Evolutionary conservation across 495 filamentous ascomycete species (phyloP), one percentile per base, ranked within the genome.

Genomic region (Eremomyces bilateralis): DNA sequence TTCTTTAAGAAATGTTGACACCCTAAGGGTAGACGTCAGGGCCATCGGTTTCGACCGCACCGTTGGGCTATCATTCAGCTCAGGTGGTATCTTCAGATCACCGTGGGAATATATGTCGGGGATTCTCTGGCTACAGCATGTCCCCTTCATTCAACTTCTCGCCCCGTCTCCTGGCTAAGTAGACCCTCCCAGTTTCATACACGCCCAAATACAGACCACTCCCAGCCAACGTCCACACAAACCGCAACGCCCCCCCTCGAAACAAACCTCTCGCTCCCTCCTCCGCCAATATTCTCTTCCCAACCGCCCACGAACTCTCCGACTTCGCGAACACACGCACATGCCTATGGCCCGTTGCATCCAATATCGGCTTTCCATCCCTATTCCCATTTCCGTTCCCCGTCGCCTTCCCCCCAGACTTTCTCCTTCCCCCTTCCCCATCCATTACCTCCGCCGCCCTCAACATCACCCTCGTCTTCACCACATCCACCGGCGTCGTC

Each of bases 401-500:
- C 4, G 21, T 31, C 27, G 39, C 20, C 21, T 53, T 33, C 15
- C 46, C 37, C 44, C 33, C 27, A 42, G 16, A n/a, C 35, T 39
- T 22, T 29, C 27, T 42, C 48, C 29, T 21, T 35, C 34, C 40
- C 46, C 15, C 44, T 38, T 20, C 34, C 37, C 28, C 25, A 17
- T 34, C 42, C 0, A 39, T 17, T 73, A 61, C 76, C 67, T 49
- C 50, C 10, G 43, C 53, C 3, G 53, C 63, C 2, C 55, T 53
- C 15, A 63, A 51, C 39, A 59, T 88, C 40, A 88, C 68, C 35
- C 76, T 54, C 36, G 81, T 88, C 58, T 88, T 88, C 1, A 85
- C 67, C n/a, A 85, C 77, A 52, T 88, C 81, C 34, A 80, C 65
- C 0, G 81, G 81, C 20, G 79, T 85, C 4, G 80, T 88, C 2